Evolutionary conservation across 768 basidiomycete species (phyloP), one percentile per base, ranked within the genome.

Genomic region (Clathrus columnatus): DNA sequence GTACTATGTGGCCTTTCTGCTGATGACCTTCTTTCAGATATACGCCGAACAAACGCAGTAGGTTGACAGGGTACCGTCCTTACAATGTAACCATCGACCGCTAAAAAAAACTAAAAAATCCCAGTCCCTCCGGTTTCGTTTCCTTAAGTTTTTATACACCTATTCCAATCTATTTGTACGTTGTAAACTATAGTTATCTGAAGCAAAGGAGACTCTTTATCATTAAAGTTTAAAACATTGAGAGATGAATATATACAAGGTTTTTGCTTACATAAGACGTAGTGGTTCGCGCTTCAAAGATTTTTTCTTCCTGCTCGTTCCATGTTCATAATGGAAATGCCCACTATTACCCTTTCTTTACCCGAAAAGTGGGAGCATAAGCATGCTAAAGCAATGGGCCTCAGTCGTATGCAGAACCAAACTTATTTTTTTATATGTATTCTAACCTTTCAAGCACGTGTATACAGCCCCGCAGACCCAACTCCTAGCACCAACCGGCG

Each of bases 401-500:
- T 70, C 29, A 71, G 66, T 47, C 65, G 68, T 72, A 47, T 51
- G 67, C 44, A 32, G 65, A 54, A 49, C 24, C 46, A 17, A 16
- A 20, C 48, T 36, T 21, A 29, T 21, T 51, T 47, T 47, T 54
- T 23, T 59, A 59, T 5, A 54, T 50, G 59, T 61, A 59, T 29
- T 60, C 57, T 27, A 41, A 57, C 42, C 43, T 53, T 20, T 55
- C 61, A 8, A 32, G 56, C 16, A 41, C 46, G 17, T 50, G 4
- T 55, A 56, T 48, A 32, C 61, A 68, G 73, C 75, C 20, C 69
- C 76, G 30, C 71, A 72, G 36, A 68, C 73, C 46, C 71, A 78
- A 32, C 76, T 67, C 61, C 70, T 97, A 46, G 80, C 95, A 51
- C 88, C 93, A 23, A 89, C 86, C 27, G 96, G 96, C 26, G 81